These are phyloP conservation scores for Fusarium sp. DNA, from an alignment of 2,329 filamentous ascomycete genomes.

Conservation along the genomic window DNA sequence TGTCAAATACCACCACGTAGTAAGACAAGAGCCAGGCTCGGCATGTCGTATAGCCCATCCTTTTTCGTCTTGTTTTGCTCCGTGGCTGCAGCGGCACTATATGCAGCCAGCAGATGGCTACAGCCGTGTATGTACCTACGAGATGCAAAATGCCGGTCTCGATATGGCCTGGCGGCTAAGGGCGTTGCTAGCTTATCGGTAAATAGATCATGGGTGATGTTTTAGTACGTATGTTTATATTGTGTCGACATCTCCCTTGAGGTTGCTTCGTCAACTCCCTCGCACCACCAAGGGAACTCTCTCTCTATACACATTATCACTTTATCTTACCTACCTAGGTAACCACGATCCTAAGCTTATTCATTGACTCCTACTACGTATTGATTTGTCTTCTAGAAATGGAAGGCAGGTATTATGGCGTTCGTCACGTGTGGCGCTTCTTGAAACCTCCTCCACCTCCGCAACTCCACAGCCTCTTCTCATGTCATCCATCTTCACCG, in stretches of 20 bases:
- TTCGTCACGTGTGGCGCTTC: conserved; percentile 30
- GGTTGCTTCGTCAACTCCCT: conserved; percentile 25
- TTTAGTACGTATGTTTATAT: conserved; percentile 14
- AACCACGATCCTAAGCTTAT: neutral
- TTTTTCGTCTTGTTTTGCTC: conserved; percentile 3
- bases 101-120: conserved; percentile 3
- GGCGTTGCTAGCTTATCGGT: conserved; percentile 1
- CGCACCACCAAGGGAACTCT: neutral
- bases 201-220: conserved; percentile 5
- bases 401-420: conserved; percentile 12
- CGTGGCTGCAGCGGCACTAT: conserved; percentile 9
- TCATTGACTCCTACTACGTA: no score
- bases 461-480: conserved; percentile 4
- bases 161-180: conserved; percentile 15
- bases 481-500: conserved; percentile 26
- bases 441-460: conserved; percentile 21
- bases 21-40: neutral
- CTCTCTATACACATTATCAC: conserved; percentile 10
- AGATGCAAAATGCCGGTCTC: conserved; percentile 19
- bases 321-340: no score
- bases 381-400: no score
- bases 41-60: conserved; percentile 6
- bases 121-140: neutral
- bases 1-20: conserved; percentile 3
- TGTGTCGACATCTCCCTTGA: conserved; percentile 3